phyloP scores from a whole-genome alignment of 2,329 filamentous ascomycete genomes.

The Xylaria sp. region DNA sequence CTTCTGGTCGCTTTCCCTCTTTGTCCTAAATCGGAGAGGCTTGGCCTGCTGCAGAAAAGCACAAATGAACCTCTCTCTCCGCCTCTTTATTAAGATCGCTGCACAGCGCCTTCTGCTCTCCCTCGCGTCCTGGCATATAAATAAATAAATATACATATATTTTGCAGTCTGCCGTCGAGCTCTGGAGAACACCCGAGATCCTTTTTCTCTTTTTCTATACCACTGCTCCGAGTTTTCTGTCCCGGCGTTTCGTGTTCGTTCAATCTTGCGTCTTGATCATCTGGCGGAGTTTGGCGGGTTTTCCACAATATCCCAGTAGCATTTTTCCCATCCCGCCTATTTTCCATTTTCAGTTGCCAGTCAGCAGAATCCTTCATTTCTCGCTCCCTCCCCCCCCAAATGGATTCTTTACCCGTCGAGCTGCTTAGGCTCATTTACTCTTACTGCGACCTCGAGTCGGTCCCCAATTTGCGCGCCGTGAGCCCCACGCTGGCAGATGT shows the following conservation, averaged over 20 bases:
- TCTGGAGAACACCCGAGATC: constrained; percentile 33
- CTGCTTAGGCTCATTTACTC: constrained; percentile 56
- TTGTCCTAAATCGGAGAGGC: constrained; percentile 48
- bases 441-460: constrained; percentile 53
- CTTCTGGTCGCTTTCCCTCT: constrained; percentile 42
- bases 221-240: constrained; percentile 26
- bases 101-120: constrained; percentile 31
- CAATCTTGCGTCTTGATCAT: constrained; percentile 29
- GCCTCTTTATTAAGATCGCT: constrained; percentile 44
- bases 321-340: constrained; percentile 33
- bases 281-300: constrained; percentile 42
- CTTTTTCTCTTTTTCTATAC: constrained; percentile 23
- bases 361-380: constrained; percentile 14
- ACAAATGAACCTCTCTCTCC: constrained; percentile 40
- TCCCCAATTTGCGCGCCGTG: constrained; percentile 55
- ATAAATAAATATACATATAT: constrained; percentile 19
- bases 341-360: constrained; percentile 20
- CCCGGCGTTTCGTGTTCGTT: constrained; percentile 36
- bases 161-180: constrained; percentile 23
- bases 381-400: constrained; percentile 35
- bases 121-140: constrained; percentile 38
- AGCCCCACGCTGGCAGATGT: constrained; percentile 53
- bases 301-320: constrained; percentile 13
- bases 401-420: constrained; percentile 53
- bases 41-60: constrained; percentile 45